Base-by-base conservation (phyloP, 2,329 filamentous ascomycete species). In the Colletotrichum abscissum region DNA sequence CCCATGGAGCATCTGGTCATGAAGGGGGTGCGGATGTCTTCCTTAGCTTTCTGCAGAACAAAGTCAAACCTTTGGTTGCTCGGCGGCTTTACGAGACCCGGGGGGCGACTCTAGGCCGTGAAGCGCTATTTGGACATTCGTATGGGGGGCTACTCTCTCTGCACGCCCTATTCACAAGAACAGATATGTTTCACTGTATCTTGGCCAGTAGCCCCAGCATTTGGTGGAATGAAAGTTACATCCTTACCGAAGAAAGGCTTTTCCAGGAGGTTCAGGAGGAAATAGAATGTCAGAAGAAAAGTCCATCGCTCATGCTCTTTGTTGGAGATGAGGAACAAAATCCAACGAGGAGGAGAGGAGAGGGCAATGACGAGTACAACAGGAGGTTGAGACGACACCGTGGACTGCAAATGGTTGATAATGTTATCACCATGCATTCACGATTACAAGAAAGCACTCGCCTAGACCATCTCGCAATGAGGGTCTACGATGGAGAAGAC, bases 61-160 rank as follows among this genome's bases (percentile, higher is more conserved):
- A 81, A 3, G 79, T 87, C 3, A 82, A 82, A 64, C 79, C 83
- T 0, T 79, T 82, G 73, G 70, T 81, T 8, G 62, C 77, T 49
- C 55, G 77, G 19, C 30, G 78, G 73, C 30, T 86, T 79, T 69
- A 79, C 76, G 1, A 78, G 77, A 57, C 19, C 5, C n/a, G 67
- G 2, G 60, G 65, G 14, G 76, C 81, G 2, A 76, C 73, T 0
- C 80, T 82, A 19, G 77, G 78, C 1, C 81, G 81, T 28, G 84
- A 84, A 62, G 87, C 84, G 0, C 78, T 88, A 1, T 87, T 83
- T 54, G 87, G 86, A 0, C 86, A 88, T 69, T 88, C 86, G 0
- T 87, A 86, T 30, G 86, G 86, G 2, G 87, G 86, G 0, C 78
- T 88, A 0, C 88, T 88, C 59, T 79, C 82, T 0, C 79, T 88